Conservation (phyloP, 768 basidiomycete genomes). For the Amylocystis lapponica region DNA sequence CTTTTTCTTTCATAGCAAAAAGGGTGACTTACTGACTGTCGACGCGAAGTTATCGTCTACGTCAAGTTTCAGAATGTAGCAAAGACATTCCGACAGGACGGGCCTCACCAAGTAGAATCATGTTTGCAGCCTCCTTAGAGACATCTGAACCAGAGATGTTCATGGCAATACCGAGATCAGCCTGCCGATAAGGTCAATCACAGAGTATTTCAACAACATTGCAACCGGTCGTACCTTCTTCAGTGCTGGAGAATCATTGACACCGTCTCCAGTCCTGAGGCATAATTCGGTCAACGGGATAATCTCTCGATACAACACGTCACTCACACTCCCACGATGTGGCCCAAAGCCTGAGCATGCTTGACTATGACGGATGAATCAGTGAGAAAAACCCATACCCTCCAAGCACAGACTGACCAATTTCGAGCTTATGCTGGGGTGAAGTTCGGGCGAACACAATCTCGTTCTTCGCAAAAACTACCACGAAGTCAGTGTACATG, state of each 20-base stretch:
- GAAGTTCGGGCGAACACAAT: conserved; percentile 71
- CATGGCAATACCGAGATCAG: conserved; percentile 71
- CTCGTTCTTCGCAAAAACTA: conserved; percentile 63
- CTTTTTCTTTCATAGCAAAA: background rate
- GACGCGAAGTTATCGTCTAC: conserved; percentile 69
- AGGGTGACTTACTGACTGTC: conserved; percentile 49
- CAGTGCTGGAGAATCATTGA: conserved; percentile 66
- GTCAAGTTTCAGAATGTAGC: background rate
- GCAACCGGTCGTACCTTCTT: conserved; percentile 36
- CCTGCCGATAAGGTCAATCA: conserved; percentile 24
- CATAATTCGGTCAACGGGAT: background rate
- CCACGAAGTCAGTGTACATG: background rate
- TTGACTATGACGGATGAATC: conserved; percentile 40
- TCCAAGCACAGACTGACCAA: conserved; percentile 36
- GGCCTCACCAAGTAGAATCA: conserved; percentile 56
- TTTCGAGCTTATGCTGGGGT: conserved; percentile 69
- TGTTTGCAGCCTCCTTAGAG: conserved; percentile 70
- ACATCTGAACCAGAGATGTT: conserved; percentile 71
- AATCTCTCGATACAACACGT: conserved; percentile 1
- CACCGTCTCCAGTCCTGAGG: conserved; percentile 60
- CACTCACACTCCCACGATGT: conserved; percentile 66
- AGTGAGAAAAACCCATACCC: background rate
- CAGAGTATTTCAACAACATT: background rate
- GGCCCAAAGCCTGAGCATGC: conserved; percentile 63
- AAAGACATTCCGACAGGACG: background rate